These are phyloP conservation scores for Fusarium globosum DNA, from an alignment of 2,329 filamentous ascomycete species.

Conservation along the genomic window DNA sequence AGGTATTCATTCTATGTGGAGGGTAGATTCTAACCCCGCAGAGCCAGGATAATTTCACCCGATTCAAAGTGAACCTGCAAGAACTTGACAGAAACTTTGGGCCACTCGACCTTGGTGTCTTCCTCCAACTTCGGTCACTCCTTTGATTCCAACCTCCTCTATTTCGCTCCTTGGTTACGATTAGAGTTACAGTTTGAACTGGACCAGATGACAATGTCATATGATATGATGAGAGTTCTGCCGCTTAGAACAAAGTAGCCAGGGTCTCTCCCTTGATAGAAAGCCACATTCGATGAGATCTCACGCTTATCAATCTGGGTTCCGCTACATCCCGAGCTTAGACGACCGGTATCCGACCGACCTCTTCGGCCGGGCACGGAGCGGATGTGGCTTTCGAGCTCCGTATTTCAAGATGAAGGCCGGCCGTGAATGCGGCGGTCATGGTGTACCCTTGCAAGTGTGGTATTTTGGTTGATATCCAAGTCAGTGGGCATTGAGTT, in stretches of 20 bases:
- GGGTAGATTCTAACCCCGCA: not conserved
- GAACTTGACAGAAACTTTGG: not conserved
- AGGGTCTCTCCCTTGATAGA: not conserved
- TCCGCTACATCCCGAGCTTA: conserved; percentile 3
- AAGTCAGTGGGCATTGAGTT: not conserved
- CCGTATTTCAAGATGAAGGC: conserved; percentile 3
- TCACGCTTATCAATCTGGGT: not conserved
- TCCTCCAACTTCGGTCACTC: not conserved
- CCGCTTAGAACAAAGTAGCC: not conserved
- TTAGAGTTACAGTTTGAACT: not conserved
- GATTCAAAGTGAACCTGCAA: not conserved
- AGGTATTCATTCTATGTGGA: not conserved
- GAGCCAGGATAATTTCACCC: not conserved
- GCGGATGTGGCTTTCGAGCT: conserved; percentile 10
- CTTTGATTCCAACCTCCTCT: conserved; percentile 1
- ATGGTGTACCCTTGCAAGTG: not conserved
- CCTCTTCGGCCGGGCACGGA: conserved; percentile 12
- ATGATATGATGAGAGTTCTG: conserved; percentile 4
- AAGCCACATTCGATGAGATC: conserved; percentile 10
- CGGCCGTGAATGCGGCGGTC: not conserved
- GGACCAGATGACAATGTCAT: not conserved
- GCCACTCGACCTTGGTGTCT: not conserved
- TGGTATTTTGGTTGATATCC: not conserved
- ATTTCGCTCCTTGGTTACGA: not conserved
- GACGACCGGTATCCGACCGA: not conserved